Evolutionary conservation across 2,329 filamentous ascomycete genomes (phyloP), one percentile per base, ranked within the genome.

Genomic region (Proliferodiscus dingleyae): DNA sequence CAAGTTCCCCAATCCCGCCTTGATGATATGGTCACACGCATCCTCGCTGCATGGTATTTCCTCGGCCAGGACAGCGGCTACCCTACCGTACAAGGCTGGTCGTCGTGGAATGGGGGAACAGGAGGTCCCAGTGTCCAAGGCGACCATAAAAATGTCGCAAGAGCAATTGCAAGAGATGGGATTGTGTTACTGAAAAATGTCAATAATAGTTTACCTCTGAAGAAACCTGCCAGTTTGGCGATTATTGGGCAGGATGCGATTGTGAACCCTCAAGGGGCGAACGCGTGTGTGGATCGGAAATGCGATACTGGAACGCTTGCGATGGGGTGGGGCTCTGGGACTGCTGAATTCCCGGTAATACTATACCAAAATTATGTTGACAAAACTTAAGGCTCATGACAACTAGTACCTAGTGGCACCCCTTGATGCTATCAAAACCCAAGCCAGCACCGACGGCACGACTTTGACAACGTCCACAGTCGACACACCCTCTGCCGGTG

Each of bases 131-230:
- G 78, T 51, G 76, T 78, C 1, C 72, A 78, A 51, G 73, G 77
- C 51, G 68, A 77, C 54, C 76, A 85, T 61, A 80, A 79, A 57
- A 73, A 78, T 30, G 80, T 87, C 54, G 78, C 85, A 15, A 66
- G 75, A 37, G 68, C 73, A 6, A 61, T 78, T 30, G 72, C 74
- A 7, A 62, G 77, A 43, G 73, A 81, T 55, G 72, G 78, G 7
- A 81, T 76, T 45, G 79, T 84, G 1, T 64, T 89, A n/a, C 69
- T 89, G 44, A 85, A 86, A 69, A 88, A 88, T 61, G 68, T 69
- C 2, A 71, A 61, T 37, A 67, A 65, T 19, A 67, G 73, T 6
- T 66, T 87, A 1, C 83, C 83, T 0, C 66, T 86, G 6, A 71
- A 71, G 43, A 71, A 68, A 43, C 73, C 74, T 52, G 46, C 69